Base-by-base conservation (phyloP, 2,329 filamentous ascomycete species). In the Aspergillus sp. region DNA sequence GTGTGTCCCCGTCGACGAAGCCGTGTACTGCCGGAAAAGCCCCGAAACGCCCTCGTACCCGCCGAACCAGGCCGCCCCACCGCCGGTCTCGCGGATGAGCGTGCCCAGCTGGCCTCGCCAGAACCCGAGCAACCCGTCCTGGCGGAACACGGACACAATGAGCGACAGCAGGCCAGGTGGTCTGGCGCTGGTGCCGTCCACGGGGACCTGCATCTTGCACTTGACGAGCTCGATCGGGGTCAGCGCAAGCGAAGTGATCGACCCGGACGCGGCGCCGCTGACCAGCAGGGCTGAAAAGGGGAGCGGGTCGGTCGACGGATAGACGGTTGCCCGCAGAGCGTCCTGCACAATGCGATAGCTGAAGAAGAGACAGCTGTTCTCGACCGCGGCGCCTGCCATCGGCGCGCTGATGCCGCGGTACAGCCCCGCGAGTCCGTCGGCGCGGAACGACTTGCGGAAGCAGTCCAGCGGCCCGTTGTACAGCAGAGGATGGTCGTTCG, bases 141-240 rank as follows among this genome's bases (percentile, higher is more conserved):
- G 78, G 6, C 77, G 78, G 52, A 86, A 93, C 6, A 96, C 76
- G 16, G 86, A 77, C 15, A 72, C 69, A 26, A 96, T 82, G 26
- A 95, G 78, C 4, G 74, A 63, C 8, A 84, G 53, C 0, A 86
- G 80, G 1, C 74, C 73, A 4, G 82, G 71, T 3, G 71, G 62
- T 8, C 64, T 67, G 8, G 42, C 32, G 8, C 42, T 47, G 3
- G 58, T 58, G 2, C 51, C 52, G 15, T 54, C 56, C 4, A 64
- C 35, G 11, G 73, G 85, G 1, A 89, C 88, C 59, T 98, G 91
- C 65, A 98, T 93, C 63, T 91, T 93, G 73, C 91, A 98, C 64
- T 98, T 98, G 55, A 98, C 83, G 32, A 98, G 75, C 64, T 98
- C 91, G 45, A 98, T 86, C 0, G 91, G 91, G 0, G 91, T 98